Evolutionary conservation across 306 rosid species (phyloP), one percentile per base, ranked within the genome.

Genomic region (Quercus ilex): DNA sequence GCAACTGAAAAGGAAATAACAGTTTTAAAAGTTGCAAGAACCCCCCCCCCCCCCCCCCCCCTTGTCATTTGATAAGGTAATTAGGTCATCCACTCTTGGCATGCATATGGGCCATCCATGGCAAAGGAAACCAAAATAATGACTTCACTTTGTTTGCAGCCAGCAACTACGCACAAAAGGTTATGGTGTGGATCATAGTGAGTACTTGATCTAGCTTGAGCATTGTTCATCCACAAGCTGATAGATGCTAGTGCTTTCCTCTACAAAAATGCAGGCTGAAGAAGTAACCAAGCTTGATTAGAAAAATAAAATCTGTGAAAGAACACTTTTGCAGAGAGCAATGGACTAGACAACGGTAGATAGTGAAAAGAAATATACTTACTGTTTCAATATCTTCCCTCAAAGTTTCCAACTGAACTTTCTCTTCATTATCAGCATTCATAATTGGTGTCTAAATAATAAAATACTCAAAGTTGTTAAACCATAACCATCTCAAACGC

Each of bases 151-250:
- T 83, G 90, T 91, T 93, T 95, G 78, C 87, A 19, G 83, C 99
- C 99, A 86, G 93, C 86, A 85, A 96, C 93, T 77, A 91, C 35
- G 80, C 97, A 91, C 62, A 96, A 90, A 87, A 96, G 89, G 79
- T 93, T 96, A 76, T 93, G 94, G 85, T 91, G 93, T 35, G 99
- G 99, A 85, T 96, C 98, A 86, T 96, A 96, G 85, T 90, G 99
- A 73, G 98, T 85, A 83, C 98, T 96, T 77, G 98, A 96, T 88
- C 97, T 91, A 75, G 94, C 88, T 62, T 82, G 84, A 74, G 92
- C 85, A 82, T 80, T 90, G 92, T 93, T 91, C 99, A 96, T 91
- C 99, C 99, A 96, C 79, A 96, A 86, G 86, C 93, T 96, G 80
- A 89, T 78, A 35, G 96, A 88, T 77, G 89, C 86, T 79, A 93